A percentile compares a stretch with the other conserved stretches of the same genome.
phyloP scores from a whole-genome alignment of 2,329 filamentous ascomycete species.

The Exophiala viscosa region DNA sequence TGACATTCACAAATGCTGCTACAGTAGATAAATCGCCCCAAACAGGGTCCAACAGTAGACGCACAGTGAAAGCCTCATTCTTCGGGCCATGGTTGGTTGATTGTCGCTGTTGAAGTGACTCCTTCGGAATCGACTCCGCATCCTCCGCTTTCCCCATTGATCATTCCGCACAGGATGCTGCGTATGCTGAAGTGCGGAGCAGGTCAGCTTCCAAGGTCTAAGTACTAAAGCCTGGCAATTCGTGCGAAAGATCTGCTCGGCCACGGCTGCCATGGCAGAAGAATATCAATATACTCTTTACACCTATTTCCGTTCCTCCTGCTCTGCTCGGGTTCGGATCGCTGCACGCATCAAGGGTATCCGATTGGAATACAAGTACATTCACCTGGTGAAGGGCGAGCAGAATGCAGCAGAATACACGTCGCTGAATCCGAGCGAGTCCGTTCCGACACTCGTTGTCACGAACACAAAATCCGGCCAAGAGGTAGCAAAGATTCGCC shows the following conservation, averaged over 20 bases:
- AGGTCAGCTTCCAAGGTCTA: background rate
- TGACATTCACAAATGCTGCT: too few species aligned
- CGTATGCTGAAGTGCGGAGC: background rate
- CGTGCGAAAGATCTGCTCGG: background rate
- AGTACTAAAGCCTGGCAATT: background rate
- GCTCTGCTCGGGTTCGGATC: conserved; percentile 59
- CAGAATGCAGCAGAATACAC: conserved; percentile 47
- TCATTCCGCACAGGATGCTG: too few species aligned
- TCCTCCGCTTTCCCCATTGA: too few species aligned
- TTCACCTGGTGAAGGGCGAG: conserved; percentile 56
- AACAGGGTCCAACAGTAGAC: too few species aligned
- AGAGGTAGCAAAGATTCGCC: conserved; percentile 45
- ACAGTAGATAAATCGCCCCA: too few species aligned
- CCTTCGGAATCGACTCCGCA: too few species aligned
- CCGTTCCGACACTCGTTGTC: conserved; percentile 54
- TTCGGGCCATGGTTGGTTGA: too few species aligned
- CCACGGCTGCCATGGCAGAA: background rate
- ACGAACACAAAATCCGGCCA: conserved; percentile 27
- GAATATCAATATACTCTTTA: conserved; percentile 43
- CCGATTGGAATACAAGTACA: conserved; percentile 43
- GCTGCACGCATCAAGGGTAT: conserved; percentile 56
- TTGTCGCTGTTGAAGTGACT: too few species aligned
- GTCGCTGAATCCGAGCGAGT: conserved; percentile 51
- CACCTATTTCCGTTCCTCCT: conserved; percentile 62
- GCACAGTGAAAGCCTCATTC: too few species aligned